Evolutionary conservation across 2,329 filamentous ascomycete genomes (phyloP), one percentile per base, ranked within the genome.

Genomic region (Xylaria sp.): DNA sequence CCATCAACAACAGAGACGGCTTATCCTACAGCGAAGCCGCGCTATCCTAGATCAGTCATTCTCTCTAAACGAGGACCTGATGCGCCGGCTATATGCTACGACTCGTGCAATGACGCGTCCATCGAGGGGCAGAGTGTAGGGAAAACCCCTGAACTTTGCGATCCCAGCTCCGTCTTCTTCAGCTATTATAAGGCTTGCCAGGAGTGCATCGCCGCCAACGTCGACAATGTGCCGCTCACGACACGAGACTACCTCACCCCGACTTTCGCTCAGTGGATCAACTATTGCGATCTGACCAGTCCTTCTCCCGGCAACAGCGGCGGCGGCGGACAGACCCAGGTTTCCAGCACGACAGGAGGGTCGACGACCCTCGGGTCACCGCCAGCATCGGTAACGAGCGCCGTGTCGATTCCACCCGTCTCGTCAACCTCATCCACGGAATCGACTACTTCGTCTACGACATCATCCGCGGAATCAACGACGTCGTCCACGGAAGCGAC

Each of bases 1-100:
- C 73, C 76, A 0, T 68, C 74, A 7, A 61, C 64, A 51, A 73
- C 60, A 33, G 15, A 33, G n/a, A 7, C 36, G 20, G 29, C 44
- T 10, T 31, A 27, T 42, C 11, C 55, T 25, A 61, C 65, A 5
- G 27, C 65, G 13, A 36, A 38, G 6, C 47, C 49, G n/a, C 38
- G 11, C 36, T 31, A 39, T 3, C 49, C 20, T 22, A 65, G 31
- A 9, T 56, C 36, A 1, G 9, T n/a, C 36, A 5, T 7, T 17
- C 66, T 82, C 5, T 66, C 65, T 17, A 84, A 84, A 73, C 81
- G 84, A 38, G 82, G 78, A 39, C 70, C 70, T 1, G 78, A 78
- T 0, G 47, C 80, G 0, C 87, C 87, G 0, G 60, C 81, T 0
- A 50, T 79, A 3, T 92, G 89, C 75, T 90, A 76, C 68, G 77